phyloP scores from a whole-genome alignment of 257 asterid species.

The Ocimum tenuiflorum region DNA sequence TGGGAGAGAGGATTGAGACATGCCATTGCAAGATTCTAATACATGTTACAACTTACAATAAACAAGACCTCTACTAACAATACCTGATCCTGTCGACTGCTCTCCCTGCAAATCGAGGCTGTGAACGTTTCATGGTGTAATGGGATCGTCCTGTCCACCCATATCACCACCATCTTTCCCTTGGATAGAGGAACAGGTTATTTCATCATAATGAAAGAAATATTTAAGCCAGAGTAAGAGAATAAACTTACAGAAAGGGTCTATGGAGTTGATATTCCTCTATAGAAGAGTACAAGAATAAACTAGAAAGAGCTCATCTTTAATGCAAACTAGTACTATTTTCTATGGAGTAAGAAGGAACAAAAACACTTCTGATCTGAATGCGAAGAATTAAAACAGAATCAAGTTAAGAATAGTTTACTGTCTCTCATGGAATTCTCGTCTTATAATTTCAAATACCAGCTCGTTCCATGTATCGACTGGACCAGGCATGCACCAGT shows the following conservation, averaged over 20 bases:
- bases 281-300: conserved; percentile 7
- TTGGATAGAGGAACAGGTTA: neutral
- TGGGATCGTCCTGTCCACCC: too few relatives aligned
- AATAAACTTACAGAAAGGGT: conserved; percentile 15
- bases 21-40: too few relatives aligned
- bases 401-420: conserved; percentile 14
- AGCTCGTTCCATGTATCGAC: conserved; percentile 97
- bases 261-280: conserved; percentile 17
- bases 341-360: neutral
- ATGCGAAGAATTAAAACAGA: neutral
- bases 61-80: too few relatives aligned
- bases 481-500: conserved; percentile 99
- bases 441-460: conserved; percentile 55
- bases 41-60: too few relatives aligned
- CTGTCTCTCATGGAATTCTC: conserved; percentile 36
- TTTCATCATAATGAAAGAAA: neutral
- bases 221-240: neutral
- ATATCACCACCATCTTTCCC: neutral
- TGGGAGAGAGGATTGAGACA: too few relatives aligned
- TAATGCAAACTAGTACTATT: neutral
- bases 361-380: neutral
- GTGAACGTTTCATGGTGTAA: neutral
- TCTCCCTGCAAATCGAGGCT: neutral
- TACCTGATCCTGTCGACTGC: neutral
- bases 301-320: conserved; percentile 16